A percentile compares a stretch with the other conserved stretches of the same genome.
Evolutionary conservation across 768 basidiomycete genomes (phyloP).

Genomic region (Mycena leptocephala): DNA sequence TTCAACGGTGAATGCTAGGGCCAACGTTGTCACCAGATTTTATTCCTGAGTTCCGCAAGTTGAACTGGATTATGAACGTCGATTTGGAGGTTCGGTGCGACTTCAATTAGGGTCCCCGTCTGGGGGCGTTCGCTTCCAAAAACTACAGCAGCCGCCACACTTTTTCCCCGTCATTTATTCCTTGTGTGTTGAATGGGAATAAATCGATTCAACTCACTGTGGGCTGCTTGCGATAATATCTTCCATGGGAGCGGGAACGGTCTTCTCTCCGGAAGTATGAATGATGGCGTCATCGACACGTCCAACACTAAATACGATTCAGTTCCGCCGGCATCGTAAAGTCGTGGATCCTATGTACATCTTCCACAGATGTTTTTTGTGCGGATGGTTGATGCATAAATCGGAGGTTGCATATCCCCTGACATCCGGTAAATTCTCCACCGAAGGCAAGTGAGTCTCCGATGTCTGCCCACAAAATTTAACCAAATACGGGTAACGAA

Average conservation of each 20-base stretch:
- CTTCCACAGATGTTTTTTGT: constrained; percentile 53
- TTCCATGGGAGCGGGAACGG: constrained; percentile 36
- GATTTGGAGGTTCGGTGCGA: constrained; percentile 14
- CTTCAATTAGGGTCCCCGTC: constrained; percentile 51
- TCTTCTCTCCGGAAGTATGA: constrained; percentile 51
- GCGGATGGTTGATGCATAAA: constrained; percentile 55
- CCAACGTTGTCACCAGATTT: constrained; percentile 45
- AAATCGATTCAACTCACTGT: too few relatives aligned
- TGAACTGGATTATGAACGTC: constrained; percentile 42
- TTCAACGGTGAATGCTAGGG: not conserved
- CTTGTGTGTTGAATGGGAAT: too few relatives aligned
- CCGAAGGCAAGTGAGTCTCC: constrained; percentile 44
- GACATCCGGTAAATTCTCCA: constrained; percentile 54
- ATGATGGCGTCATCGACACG: constrained; percentile 50
- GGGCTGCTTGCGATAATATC: too few relatives aligned
- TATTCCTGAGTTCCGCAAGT: constrained; percentile 47
- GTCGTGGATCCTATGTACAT: constrained; percentile 44
- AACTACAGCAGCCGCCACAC: constrained; percentile 45
- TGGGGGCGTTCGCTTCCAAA: constrained; percentile 51
- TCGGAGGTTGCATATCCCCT: constrained; percentile 58
- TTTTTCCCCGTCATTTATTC: not conserved
- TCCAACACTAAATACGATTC: constrained; percentile 41
- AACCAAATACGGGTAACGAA: not conserved
- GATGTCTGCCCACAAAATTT: constrained; percentile 42
- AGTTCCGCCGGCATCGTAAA: not conserved